Evolutionary conservation across 441 rosid species (phyloP).

Genomic region (Macaranga tanarius): DNA sequence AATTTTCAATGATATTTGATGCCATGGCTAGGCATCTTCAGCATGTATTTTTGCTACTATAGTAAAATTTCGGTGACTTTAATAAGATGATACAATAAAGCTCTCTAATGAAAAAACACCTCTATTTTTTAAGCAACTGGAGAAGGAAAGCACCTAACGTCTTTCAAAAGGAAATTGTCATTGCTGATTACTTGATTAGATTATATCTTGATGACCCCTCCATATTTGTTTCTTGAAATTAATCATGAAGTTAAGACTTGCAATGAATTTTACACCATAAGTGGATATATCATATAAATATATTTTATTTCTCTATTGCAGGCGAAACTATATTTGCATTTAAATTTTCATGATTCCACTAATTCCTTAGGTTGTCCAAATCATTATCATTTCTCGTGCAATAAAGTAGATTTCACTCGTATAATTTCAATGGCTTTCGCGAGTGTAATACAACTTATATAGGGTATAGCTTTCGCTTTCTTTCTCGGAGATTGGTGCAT

Average conservation of each 20-base stretch:
- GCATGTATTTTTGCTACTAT: background rate
- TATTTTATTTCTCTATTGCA: background rate
- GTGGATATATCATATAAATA: background rate
- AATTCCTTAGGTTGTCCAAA: slow-evolving; percentile 21
- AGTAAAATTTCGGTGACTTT: background rate
- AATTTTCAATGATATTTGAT: slow-evolving; percentile 14
- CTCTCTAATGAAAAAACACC: background rate
- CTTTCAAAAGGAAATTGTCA: no score
- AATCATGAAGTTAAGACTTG: background rate
- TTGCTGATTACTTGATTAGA: no score
- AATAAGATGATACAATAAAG: slow-evolving; percentile 1
- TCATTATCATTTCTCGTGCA: slow-evolving; percentile 7
- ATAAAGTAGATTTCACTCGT: slow-evolving; percentile 7
- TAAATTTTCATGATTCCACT: slow-evolving; percentile 14
- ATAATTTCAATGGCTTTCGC: slow-evolving; percentile 15
- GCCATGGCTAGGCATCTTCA: slow-evolving; percentile 2
- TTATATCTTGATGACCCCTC: no score
- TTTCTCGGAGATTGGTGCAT: slow-evolving; percentile 12
- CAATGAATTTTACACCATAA: background rate
- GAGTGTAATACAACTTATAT: background rate
- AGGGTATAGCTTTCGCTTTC: background rate
- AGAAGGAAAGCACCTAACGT: no score
- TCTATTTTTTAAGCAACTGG: background rate
- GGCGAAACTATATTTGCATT: background rate
- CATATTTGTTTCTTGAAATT: background rate